Evolutionary conservation across 2,329 filamentous ascomycete species (phyloP), one percentile per base, ranked within the genome.

Genomic region (Hypoxylon sp.): DNA sequence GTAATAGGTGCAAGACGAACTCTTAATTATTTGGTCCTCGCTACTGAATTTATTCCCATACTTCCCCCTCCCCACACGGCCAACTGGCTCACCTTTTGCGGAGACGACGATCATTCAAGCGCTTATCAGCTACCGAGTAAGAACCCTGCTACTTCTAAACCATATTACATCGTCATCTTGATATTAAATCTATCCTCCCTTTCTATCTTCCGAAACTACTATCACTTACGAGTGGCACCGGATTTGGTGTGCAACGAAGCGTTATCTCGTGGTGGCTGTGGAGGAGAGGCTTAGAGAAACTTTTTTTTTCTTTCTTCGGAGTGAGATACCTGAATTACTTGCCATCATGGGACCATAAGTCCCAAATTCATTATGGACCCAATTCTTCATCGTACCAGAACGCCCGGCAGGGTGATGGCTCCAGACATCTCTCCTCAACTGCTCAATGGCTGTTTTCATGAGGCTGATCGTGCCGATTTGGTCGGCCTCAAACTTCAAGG

Each of bases 401-500:
- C 66, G 28, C 67, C 72, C 62, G 51, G 45, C 34, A 68, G 60
- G 63, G 19, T 51, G 28, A 66, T 66, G 10, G 67, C 65, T 63
- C 74, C 73, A n/a, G 69, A 73, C 50, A 63, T 70, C 55, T 69
- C 75, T 19, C 70, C 74, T 48, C 77, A 81, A 19, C 78, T 88
- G 21, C 80, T 88, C 36, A 78, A 81, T 63, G 85, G 86, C 34
- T 89, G 87, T 74, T 87, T 81, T 71, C 74, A 79, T 58, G 87
- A 89, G 77, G 86, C 87, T 23, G 81, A 86, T 60, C 80, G 84
- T 67, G 85, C 84, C 57, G 83, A 87, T 55, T 70, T 81, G 11
- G 83, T 86, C 45, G 80, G 82, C 38, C 71, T 79, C 17, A 79
- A 80, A 38, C 81, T 90, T 11, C 80, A 87, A 34, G 82, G 81